Conservation (phyloP, 2,329 filamentous ascomycete species). For the Colletotrichum horii region DNA sequence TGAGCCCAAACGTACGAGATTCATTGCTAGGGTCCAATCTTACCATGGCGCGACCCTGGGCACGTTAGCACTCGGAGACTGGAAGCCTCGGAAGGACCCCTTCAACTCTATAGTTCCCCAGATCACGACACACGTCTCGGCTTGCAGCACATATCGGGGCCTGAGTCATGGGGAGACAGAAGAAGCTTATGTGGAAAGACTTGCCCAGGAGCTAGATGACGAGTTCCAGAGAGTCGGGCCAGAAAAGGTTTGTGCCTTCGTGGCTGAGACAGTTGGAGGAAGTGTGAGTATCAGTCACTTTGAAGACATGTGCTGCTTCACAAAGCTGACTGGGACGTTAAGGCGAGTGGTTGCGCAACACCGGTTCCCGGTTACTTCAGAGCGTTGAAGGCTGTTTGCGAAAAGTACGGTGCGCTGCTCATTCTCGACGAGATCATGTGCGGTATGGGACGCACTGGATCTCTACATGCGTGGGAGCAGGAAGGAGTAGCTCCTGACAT, state of each 20-base stretch:
- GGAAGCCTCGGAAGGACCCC: background rate
- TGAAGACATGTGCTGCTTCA: background rate
- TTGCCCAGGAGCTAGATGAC: background rate
- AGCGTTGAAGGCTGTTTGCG: background rate
- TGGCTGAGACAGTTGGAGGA: background rate
- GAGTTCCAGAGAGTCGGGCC: background rate
- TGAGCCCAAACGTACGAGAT: background rate
- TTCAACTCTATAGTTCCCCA: background rate
- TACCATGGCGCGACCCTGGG: background rate
- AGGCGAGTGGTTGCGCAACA: background rate
- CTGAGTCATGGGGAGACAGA: background rate
- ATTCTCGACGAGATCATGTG: background rate
- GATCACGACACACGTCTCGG: background rate
- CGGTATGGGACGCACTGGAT: background rate
- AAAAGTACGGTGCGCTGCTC: background rate
- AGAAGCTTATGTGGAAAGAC: background rate
- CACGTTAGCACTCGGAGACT: background rate
- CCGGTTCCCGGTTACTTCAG: background rate
- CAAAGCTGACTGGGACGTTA: background rate
- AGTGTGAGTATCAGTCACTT: background rate
- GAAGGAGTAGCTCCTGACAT: background rate
- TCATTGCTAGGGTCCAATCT: rapidly evolving
- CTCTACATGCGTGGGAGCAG: background rate
- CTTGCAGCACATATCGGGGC: background rate
- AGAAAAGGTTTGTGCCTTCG: background rate